A percentile compares a stretch with the other conserved stretches of the same genome.
These are phyloP conservation scores for Calocybe gangraenosa DNA, from an alignment of 768 basidiomycete species.

Conservation along the genomic window DNA sequence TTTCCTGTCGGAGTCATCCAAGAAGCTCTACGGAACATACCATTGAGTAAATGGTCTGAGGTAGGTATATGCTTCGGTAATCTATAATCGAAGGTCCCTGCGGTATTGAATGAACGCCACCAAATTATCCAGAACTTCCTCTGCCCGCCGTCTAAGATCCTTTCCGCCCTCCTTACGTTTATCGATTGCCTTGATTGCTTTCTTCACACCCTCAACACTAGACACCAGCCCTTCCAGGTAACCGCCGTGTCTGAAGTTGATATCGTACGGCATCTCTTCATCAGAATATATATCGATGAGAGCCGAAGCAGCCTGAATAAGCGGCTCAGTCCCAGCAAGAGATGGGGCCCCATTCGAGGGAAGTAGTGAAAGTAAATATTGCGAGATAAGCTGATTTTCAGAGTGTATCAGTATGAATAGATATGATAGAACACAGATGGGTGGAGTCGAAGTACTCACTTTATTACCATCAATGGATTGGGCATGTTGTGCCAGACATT, in stretches of 20 bases:
- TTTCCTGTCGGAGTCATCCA: no score
- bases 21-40: no score
- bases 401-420: neutral
- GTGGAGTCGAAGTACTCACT: slow-evolving; percentile 27
- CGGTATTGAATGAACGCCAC: slow-evolving; percentile 75
- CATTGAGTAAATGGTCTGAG: no score
- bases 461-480: slow-evolving; percentile 62
- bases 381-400: slow-evolving; percentile 48
- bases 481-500: slow-evolving; percentile 73
- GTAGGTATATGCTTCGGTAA: neutral
- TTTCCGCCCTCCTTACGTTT: slow-evolving; percentile 60
- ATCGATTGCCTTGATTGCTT: slow-evolving; percentile 62
- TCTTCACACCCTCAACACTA: slow-evolving; percentile 61
- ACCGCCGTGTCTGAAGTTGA: slow-evolving; percentile 66
- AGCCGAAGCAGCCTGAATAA: slow-evolving; percentile 76
- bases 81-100: slow-evolving; percentile 44
- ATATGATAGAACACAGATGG: neutral
- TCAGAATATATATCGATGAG: slow-evolving; percentile 94
- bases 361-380: slow-evolving; percentile 63
- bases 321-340: slow-evolving; percentile 54
- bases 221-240: slow-evolving; percentile 52
- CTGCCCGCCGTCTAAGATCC: slow-evolving; percentile 64
- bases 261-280: slow-evolving; percentile 74
- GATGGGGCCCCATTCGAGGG: slow-evolving; percentile 38
- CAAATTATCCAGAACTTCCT: slow-evolving; percentile 74